Evolutionary conservation across 2,329 filamentous ascomycete genomes (phyloP).

Genomic region (Diplodia seriata): DNA sequence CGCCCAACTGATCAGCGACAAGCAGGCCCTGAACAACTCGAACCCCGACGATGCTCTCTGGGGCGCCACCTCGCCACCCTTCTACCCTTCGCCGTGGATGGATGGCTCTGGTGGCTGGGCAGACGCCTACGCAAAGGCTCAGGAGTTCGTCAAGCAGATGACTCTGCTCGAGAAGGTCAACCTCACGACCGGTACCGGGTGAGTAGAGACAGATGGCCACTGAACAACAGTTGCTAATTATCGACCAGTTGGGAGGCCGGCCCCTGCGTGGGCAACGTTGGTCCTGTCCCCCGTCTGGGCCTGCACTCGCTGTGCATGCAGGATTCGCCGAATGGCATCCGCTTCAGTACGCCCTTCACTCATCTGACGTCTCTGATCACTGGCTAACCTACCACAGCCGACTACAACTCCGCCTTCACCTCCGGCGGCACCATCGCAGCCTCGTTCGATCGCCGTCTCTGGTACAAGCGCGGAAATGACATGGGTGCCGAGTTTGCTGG

Average conservation of each 20-base stretch:
- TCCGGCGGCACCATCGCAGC: constrained; percentile 80
- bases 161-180: constrained; percentile 93
- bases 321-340: constrained; percentile 82
- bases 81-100: constrained; percentile 89
- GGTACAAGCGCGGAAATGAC: constrained; percentile 71
- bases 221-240: constrained; percentile 34
- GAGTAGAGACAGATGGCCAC: constrained; percentile 42
- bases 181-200: constrained; percentile 88
- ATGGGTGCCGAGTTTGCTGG: constrained; percentile 78
- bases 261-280: constrained; percentile 77
- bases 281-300: constrained; percentile 72
- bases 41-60: constrained; percentile 29
- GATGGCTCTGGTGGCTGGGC: constrained; percentile 75
- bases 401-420: constrained; percentile 83
- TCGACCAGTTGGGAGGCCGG: constrained; percentile 67
- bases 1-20: background rate
- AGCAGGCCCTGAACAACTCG: constrained; percentile 25
- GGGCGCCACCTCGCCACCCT: constrained; percentile 62
- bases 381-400: constrained; percentile 53
- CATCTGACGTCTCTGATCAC: background rate
- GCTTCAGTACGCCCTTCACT: constrained; percentile 59
- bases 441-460: constrained; percentile 78
- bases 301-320: constrained; percentile 82
- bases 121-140: constrained; percentile 76
- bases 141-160: constrained; percentile 79